Evolutionary conservation across 108 stramenopile genomes (phyloP).

Genomic region (Pseudonitzschia pungens): DNA sequence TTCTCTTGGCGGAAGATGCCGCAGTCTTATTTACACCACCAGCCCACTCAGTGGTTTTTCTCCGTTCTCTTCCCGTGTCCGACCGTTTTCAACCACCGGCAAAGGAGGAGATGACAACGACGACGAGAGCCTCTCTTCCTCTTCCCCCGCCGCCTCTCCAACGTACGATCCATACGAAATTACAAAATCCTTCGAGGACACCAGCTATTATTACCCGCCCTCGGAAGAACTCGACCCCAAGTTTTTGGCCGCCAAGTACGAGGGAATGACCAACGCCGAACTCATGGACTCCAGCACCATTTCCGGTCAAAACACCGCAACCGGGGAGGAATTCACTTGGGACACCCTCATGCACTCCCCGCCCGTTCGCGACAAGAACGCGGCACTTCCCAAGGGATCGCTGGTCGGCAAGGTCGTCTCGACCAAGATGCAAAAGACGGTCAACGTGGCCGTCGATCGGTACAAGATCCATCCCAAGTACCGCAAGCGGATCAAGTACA

Average conservation of each 20-base stretch:
- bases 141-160: background rate
- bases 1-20: too few relatives aligned
- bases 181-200: slow-evolving; percentile 32
- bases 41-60: background rate
- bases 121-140: background rate
- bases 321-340: slow-evolving; percentile 38
- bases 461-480: slow-evolving; percentile 75
- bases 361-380: slow-evolving; percentile 46
- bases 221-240: slow-evolving; percentile 22
- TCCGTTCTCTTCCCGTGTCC: background rate
- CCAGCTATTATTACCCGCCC: slow-evolving; percentile 31
- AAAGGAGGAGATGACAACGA: background rate
- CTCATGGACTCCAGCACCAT: slow-evolving; percentile 65
- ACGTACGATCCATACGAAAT: slow-evolving; percentile 29
- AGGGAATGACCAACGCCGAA: slow-evolving; percentile 69
- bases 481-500: slow-evolving; percentile 64
- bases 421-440: slow-evolving; percentile 88
- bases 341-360: slow-evolving; percentile 68
- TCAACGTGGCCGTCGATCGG: slow-evolving; percentile 88
- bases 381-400: slow-evolving; percentile 61
- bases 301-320: slow-evolving; percentile 36
- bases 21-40: background rate
- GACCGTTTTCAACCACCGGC: background rate
- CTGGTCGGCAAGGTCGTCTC: slow-evolving; percentile 85
- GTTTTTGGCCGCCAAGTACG: slow-evolving; percentile 4